Percentiles rank a stretch among this genome's conserved stretches.
Evolutionary conservation across 208 protist genomes (phyloP).

Genomic region (Leishmania turanica): DNA sequence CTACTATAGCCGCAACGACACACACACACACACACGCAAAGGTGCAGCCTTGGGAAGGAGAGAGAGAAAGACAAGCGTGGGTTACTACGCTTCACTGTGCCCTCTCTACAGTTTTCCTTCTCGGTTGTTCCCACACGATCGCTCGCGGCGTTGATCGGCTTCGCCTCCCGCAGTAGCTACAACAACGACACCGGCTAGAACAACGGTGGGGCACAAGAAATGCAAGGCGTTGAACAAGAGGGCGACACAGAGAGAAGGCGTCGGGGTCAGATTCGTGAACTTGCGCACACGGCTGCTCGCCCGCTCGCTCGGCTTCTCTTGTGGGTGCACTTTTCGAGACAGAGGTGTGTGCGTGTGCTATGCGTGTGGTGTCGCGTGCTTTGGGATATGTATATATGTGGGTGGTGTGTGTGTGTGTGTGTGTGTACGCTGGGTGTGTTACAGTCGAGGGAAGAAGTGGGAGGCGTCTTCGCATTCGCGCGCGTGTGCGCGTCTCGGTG

Average conservation of each 20-base stretch:
- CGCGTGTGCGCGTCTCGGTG: constrained; percentile 14
- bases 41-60: neutral
- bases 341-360: no score
- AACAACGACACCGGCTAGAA: neutral
- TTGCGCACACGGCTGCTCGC: neutral
- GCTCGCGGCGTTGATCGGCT: neutral
- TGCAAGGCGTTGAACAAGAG: neutral
- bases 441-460: neutral
- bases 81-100: neutral
- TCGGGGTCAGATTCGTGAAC: neutral
- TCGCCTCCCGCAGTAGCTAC: neutral
- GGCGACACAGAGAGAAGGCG: neutral
- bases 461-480: constrained; percentile 12
- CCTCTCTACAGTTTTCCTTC: neutral
- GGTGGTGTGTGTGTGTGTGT: constrained; percentile 4
- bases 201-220: neutral
- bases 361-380: no score
- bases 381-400: neutral
- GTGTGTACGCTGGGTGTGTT: neutral
- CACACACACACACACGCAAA: neutral
- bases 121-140: neutral
- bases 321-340: neutral
- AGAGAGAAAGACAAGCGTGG: neutral
- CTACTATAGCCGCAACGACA: neutral
- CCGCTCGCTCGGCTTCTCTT: neutral